Conservation (phyloP, 805 yeast genomes). For the Teunomyces pallodes region DNA sequence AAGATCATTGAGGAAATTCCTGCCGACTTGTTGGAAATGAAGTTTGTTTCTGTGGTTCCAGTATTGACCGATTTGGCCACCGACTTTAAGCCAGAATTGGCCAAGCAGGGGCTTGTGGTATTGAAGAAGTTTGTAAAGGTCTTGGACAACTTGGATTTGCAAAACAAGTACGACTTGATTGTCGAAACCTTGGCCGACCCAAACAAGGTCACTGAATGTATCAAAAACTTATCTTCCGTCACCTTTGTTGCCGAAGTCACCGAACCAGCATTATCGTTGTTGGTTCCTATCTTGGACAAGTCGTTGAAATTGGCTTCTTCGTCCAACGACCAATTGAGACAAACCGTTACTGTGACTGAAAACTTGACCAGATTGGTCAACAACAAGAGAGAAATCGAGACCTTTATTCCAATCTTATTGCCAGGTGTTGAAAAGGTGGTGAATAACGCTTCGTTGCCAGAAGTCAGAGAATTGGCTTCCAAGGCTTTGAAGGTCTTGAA, state of each 20-base stretch:
- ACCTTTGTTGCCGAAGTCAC: slow-evolving; percentile 98
- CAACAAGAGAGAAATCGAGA: slow-evolving; percentile 87
- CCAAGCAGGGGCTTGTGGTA: slow-evolving; percentile 75
- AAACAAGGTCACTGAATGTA: slow-evolving; percentile 80
- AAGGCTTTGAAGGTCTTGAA: slow-evolving; percentile 81
- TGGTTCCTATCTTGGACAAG: slow-evolving; percentile 89
- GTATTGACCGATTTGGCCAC: slow-evolving; percentile 84
- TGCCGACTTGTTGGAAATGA: slow-evolving; percentile 77
- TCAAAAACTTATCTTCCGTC: slow-evolving; percentile 84
- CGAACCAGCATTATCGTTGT: slow-evolving; percentile 85
- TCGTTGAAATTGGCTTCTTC: slow-evolving; percentile 84
- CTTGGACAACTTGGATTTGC: slow-evolving; percentile 88
- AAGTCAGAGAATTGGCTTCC: slow-evolving; percentile 88
- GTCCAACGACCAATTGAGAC: slow-evolving; percentile 94
- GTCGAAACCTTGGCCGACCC: slow-evolving; percentile 91
- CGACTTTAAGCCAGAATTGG: slow-evolving; percentile 94
- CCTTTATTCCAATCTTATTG: slow-evolving; percentile 76
- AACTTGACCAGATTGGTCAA: slow-evolving; percentile 93
- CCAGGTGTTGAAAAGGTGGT: slow-evolving; percentile 93
- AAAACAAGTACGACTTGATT: slow-evolving; percentile 77
- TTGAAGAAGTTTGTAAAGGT: slow-evolving; percentile 71
- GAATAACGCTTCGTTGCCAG: slow-evolving; percentile 90
- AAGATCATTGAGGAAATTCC: slow-evolving; percentile 76
- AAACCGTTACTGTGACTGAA: slow-evolving; percentile 93
- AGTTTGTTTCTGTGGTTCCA: slow-evolving; percentile 78